Evolutionary conservation across 805 yeast genomes (phyloP).

Genomic region (Starmera pachycereana): DNA sequence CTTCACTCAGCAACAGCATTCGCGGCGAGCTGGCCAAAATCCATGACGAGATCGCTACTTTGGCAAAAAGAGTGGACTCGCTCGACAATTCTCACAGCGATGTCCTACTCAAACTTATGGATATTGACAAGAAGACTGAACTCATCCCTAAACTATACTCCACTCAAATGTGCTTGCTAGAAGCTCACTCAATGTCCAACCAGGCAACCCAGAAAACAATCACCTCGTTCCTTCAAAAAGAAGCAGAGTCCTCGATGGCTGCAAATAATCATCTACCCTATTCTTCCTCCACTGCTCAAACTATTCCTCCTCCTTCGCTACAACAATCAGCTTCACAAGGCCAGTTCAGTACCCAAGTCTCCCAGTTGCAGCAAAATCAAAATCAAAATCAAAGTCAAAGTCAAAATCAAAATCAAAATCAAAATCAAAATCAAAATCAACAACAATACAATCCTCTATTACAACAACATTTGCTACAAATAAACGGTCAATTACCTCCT

Average conservation of each 20-base stretch:
- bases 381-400: no score
- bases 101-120: slow-evolving; percentile 5
- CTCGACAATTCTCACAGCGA: slow-evolving; percentile 6
- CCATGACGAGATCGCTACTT: slow-evolving; percentile 10
- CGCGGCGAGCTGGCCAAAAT: slow-evolving; percentile 10
- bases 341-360: no score
- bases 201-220: slow-evolving; percentile 13
- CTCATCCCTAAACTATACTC: slow-evolving; percentile 12
- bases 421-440: neutral
- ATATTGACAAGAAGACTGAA: slow-evolving; percentile 5
- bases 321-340: neutral
- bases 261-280: neutral
- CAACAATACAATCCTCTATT: neutral
- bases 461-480: slow-evolving; percentile 1
- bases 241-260: slow-evolving; percentile 1
- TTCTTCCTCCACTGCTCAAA: neutral
- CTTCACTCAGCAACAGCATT: slow-evolving; percentile 9
- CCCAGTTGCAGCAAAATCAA: no score
- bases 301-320: neutral
- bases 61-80: slow-evolving; percentile 11
- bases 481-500: neutral
- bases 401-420: no score
- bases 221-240: slow-evolving; percentile 3
- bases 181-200: slow-evolving; percentile 9
- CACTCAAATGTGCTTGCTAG: slow-evolving; percentile 11